Conservation (phyloP, 2,329 filamentous ascomycete species). For the Colletotrichum godetiae region DNA sequence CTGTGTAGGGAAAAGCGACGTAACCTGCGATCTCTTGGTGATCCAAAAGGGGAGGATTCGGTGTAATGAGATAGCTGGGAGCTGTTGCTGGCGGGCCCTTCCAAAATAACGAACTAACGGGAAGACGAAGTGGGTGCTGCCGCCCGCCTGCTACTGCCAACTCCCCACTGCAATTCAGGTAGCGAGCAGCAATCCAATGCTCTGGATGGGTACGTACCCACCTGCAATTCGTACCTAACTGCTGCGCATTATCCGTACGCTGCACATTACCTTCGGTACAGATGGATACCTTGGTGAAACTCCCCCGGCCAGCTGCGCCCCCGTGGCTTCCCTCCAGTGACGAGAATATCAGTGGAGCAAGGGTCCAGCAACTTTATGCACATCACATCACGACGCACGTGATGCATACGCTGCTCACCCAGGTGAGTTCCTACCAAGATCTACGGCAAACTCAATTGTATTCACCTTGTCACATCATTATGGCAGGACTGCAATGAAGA, state of each 20-base stretch:
- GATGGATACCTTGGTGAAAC: slow-evolving; percentile 32
- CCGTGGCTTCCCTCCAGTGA: slow-evolving; percentile 20
- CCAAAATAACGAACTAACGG: slow-evolving; percentile 28
- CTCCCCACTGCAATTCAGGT: slow-evolving; percentile 5
- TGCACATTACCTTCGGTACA: slow-evolving; percentile 2
- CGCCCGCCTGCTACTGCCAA: slow-evolving; percentile 5
- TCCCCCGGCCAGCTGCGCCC: slow-evolving; percentile 33
- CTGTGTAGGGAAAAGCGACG: slow-evolving; percentile 26
- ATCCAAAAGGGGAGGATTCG: slow-evolving; percentile 34
- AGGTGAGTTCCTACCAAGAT: not conserved
- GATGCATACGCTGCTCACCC: slow-evolving; percentile 13
- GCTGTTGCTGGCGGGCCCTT: slow-evolving; percentile 28
- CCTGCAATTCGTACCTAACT: not conserved
- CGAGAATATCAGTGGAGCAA: slow-evolving; percentile 14
- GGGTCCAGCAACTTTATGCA: slow-evolving; percentile 32
- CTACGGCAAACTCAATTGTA: too few species aligned
- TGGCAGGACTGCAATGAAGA: not conserved
- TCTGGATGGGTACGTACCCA: slow-evolving; percentile 25
- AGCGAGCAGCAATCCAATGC: slow-evolving; percentile 13
- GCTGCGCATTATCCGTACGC: not conserved
- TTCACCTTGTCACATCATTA: not conserved
- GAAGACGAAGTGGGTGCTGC: slow-evolving; percentile 25
- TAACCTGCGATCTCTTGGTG: slow-evolving; percentile 24
- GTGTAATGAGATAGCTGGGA: slow-evolving; percentile 27
- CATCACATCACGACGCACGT: slow-evolving; percentile 25